Conservation (phyloP, 257 asterid species). For the Solanum infundibuliforme region DNA sequence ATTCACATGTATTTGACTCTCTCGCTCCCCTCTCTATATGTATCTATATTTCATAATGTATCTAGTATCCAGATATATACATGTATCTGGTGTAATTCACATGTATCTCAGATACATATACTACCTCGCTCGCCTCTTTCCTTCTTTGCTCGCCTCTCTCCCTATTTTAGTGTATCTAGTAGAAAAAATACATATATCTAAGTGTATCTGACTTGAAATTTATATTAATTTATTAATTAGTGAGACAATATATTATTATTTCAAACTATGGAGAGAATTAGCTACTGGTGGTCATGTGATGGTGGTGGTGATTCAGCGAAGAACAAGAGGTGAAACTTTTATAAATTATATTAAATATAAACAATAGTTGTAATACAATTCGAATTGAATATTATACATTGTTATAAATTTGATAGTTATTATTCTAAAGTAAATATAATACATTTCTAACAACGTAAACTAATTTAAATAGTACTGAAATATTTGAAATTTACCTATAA, state of each 20-base stretch:
- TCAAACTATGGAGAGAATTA: not conserved
- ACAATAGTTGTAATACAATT: no score
- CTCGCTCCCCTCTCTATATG: not conserved
- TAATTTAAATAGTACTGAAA: no score
- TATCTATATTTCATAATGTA: not conserved
- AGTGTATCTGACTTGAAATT: not conserved
- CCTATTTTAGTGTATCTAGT: not conserved
- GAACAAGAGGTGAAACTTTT: no score
- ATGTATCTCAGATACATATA: not conserved
- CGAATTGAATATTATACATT: no score
- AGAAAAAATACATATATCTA: no score
- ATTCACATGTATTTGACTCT: not conserved
- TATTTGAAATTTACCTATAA: no score
- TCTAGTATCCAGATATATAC: not conserved
- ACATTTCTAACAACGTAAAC: no score
- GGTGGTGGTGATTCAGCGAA: no score
- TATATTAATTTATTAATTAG: not conserved
- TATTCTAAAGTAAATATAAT: no score
- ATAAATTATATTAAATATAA: no score
- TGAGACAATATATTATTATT: not conserved
- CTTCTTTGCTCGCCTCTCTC: not conserved
- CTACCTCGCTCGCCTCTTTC: not conserved
- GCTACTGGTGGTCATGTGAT: not conserved
- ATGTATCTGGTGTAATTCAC: no score
- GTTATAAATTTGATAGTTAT: no score